Evolutionary conservation across 768 basidiomycete species (phyloP).

Genomic region (Rhodotorula paludigena): DNA sequence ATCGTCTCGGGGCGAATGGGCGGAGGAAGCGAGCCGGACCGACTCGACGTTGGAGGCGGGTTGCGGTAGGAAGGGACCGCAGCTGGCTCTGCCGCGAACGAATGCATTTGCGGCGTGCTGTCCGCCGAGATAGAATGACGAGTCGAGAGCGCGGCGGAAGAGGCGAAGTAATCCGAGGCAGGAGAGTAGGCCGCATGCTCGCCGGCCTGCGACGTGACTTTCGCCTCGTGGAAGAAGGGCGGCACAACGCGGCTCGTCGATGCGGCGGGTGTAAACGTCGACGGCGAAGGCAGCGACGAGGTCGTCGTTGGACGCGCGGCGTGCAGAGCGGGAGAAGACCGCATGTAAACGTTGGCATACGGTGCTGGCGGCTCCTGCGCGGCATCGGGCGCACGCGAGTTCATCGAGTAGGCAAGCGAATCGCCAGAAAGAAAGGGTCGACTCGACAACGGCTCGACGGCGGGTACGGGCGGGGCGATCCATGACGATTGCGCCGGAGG

Average conservation of each 20-base stretch:
- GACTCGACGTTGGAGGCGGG: no score
- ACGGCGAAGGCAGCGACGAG: neutral
- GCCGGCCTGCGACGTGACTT: neutral
- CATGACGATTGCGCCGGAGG: neutral
- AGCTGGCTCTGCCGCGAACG: no score
- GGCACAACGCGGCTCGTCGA: neutral
- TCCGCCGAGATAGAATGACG: no score
- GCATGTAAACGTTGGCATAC: neutral
- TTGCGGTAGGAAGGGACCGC: no score
- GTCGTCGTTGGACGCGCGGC: neutral
- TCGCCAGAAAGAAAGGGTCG: no score
- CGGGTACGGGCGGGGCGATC: no score
- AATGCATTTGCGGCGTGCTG: no score
- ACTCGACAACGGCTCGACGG: no score
- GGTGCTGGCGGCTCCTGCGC: no score
- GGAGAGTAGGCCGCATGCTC: no score
- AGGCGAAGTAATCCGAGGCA: no score
- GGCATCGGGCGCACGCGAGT: neutral
- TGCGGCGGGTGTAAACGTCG: neutral
- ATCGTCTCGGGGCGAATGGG: constrained; percentile 1
- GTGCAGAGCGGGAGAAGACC: neutral
- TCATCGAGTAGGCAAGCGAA: neutral
- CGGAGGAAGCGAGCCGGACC: neutral
- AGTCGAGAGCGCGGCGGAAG: no score
- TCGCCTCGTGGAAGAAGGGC: neutral